Evolutionary conservation across 2,329 filamentous ascomycete genomes (phyloP).

Genomic region (Aulographum hederae): DNA sequence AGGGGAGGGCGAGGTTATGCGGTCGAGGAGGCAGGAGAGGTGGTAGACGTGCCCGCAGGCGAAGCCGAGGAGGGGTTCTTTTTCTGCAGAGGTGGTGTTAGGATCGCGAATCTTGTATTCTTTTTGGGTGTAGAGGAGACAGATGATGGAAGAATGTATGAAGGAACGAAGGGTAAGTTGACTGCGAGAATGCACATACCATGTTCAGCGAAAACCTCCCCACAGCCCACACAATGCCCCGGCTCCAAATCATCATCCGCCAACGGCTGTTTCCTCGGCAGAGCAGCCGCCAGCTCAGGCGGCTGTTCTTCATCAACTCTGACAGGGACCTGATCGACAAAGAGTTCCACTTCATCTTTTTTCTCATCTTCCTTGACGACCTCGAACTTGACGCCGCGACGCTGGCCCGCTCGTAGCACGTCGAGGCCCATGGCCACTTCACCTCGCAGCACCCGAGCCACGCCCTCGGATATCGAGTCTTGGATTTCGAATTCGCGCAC

Average conservation of each 20-base stretch:
- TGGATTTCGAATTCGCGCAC: slow-evolving; percentile 94
- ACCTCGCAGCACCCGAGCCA: slow-evolving; percentile 67
- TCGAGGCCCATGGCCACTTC: slow-evolving; percentile 78
- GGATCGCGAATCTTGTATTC: too few species aligned
- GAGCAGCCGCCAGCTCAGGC: slow-evolving; percentile 6
- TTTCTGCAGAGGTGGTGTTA: slow-evolving; percentile 27
- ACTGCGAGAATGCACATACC: too few species aligned
- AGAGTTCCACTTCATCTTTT: slow-evolving; percentile 10
- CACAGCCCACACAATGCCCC: slow-evolving; percentile 21
- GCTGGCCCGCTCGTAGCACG: slow-evolving; percentile 59
- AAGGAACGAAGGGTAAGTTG: slow-evolving; percentile 1
- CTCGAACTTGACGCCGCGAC: slow-evolving; percentile 78
- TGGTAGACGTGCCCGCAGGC: slow-evolving; percentile 73
- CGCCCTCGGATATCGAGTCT: slow-evolving; percentile 76
- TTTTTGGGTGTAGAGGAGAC: too few species aligned
- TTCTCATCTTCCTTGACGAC: slow-evolving; percentile 30
- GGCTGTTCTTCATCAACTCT: not conserved
- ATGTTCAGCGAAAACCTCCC: slow-evolving; percentile 17
- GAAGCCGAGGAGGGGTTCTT: slow-evolving; percentile 60
- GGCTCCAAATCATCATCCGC: slow-evolving; percentile 9
- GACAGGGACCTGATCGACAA: slow-evolving; percentile 13
- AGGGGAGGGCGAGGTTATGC: slow-evolving; percentile 17
- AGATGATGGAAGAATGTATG: not conserved
- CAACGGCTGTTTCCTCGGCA: not conserved
- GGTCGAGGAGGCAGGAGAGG: slow-evolving; percentile 48